phyloP scores from a whole-genome alignment of 495 filamentous ascomycete species.

The Immersiella caudata region DNA sequence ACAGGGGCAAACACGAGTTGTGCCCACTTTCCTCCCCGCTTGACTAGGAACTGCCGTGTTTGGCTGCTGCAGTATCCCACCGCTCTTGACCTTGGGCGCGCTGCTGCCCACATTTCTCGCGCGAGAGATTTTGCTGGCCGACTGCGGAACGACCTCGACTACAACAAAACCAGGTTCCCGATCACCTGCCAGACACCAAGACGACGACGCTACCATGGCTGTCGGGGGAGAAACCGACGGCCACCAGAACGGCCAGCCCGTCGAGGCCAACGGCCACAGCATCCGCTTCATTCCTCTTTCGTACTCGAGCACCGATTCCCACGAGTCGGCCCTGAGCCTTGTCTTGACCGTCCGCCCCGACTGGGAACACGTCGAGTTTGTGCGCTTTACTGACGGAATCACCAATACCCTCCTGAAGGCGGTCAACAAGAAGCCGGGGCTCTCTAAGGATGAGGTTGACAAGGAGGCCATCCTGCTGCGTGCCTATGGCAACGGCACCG shows the following conservation, averaged over 20 bases:
- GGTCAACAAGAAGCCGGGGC: constrained; percentile 76
- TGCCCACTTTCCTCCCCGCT: constrained; percentile 1
- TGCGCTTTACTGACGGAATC: constrained; percentile 94
- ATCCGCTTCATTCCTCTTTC: constrained; percentile 67
- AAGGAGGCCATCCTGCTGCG: constrained; percentile 86
- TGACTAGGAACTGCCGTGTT: constrained; percentile 3
- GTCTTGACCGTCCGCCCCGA: constrained; percentile 79
- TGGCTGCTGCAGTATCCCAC: background rate
- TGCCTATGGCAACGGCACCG: constrained; percentile 92
- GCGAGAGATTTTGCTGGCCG: background rate
- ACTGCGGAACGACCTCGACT: background rate
- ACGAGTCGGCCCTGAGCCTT: constrained; percentile 74
- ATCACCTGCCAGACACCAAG: background rate
- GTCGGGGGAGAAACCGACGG: constrained; percentile 30
- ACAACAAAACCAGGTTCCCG: background rate
- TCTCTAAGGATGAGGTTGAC: constrained; percentile 77
- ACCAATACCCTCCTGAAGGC: constrained; percentile 95
- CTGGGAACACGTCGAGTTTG: constrained; percentile 87
- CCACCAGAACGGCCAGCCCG: too few relatives aligned
- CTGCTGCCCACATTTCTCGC: constrained; percentile 1
- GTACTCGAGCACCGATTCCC: constrained; percentile 74
- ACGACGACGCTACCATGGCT: constrained; percentile 27
- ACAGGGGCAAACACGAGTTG: background rate
- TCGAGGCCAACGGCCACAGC: constrained; percentile 31
- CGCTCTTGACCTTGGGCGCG: background rate